A percentile compares a stretch with the other conserved stretches of the same genome.
Evolutionary conservation across 2,329 filamentous ascomycete genomes (phyloP).

Genomic region (Cladorrhinum sp.): DNA sequence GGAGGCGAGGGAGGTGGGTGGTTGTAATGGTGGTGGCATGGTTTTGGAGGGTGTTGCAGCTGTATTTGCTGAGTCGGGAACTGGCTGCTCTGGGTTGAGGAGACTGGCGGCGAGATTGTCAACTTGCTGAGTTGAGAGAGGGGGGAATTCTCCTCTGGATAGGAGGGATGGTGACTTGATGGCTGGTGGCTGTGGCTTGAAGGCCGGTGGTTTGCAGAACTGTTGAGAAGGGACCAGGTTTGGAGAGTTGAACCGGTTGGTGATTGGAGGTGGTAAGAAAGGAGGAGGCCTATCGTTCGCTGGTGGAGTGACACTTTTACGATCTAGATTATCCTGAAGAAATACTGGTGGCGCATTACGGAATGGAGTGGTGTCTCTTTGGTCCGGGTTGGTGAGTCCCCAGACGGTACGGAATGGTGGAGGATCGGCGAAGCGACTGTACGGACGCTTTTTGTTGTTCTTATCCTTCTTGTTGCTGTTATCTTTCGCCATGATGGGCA

Average conservation of each 20-base stretch:
- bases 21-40: neutral
- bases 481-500: neutral
- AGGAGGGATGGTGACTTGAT: neutral
- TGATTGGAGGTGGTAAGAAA: neutral
- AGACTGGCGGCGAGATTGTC: neutral
- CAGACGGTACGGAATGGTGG: neutral
- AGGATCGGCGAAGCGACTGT: neutral
- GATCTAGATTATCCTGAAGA: neutral
- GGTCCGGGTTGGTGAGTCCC: neutral
- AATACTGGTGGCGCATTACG: neutral
- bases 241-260: neutral
- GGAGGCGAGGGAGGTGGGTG: constrained; percentile 28
- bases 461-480: neutral
- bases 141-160: neutral
- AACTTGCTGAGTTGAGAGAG: neutral
- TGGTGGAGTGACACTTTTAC: neutral
- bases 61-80: too few relatives aligned
- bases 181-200: neutral
- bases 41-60: neutral
- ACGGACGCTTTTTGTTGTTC: neutral
- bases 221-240: neutral
- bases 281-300: neutral
- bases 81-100: neutral
- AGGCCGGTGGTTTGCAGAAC: neutral
- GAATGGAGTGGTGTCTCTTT: neutral